A percentile compares a stretch with the other conserved stretches of the same genome.
phyloP scores from a whole-genome alignment of 2,329 filamentous ascomycete genomes.

The Coniochaeta prunicola region DNA sequence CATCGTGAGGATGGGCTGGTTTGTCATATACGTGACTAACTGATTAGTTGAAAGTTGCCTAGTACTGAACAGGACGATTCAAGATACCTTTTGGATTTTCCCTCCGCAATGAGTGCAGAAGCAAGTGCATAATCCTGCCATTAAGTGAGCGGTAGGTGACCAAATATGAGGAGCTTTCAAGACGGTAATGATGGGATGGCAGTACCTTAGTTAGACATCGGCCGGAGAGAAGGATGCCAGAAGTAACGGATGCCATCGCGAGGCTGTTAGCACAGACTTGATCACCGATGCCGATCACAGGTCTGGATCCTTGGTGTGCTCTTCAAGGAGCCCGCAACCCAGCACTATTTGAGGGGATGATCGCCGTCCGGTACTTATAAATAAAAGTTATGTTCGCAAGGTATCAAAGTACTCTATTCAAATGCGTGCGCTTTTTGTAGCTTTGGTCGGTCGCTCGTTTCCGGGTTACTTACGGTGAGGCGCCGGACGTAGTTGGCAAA shows the following conservation, averaged over 20 bases:
- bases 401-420: not conserved
- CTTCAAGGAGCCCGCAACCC: not conserved
- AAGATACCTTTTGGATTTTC: not conserved
- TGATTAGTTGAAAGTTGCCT: not conserved
- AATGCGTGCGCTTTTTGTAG: no score
- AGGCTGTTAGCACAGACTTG: not conserved
- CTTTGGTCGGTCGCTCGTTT: not conserved
- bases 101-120: not conserved
- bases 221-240: not conserved
- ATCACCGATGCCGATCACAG: not conserved
- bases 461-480: not conserved
- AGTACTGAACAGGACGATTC: not conserved
- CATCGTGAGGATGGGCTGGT: not conserved
- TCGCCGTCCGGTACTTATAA: not conserved
- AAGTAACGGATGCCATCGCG: not conserved
- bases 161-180: not conserved
- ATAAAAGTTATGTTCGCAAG: not conserved
- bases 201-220: not conserved
- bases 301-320: not conserved
- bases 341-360: no score
- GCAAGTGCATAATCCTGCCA: not conserved
- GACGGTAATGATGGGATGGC: not conserved
- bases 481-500: not conserved
- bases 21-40: not conserved
- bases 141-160: not conserved